These are phyloP conservation scores for Mycotypha africana DNA, from an alignment of 371 early-diverging fungal species.

Conservation along the genomic window DNA sequence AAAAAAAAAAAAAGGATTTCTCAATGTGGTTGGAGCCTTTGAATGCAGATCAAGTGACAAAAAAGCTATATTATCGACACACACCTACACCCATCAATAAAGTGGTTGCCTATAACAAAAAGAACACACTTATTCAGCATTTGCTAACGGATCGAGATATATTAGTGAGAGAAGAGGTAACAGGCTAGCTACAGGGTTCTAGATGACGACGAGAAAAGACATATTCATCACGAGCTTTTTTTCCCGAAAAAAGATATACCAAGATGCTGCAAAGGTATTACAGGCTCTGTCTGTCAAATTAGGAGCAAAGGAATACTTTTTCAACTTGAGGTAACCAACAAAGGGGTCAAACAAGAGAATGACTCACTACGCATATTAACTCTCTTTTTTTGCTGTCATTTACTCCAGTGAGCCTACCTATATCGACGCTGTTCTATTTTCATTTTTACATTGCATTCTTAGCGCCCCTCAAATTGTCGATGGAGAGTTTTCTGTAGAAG, in stretches of 20 bases:
- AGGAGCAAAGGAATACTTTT: conserved; percentile 46
- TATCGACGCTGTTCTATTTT: conserved; percentile 57
- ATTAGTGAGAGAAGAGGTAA: conserved; percentile 46
- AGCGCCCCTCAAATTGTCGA: conserved; percentile 26
- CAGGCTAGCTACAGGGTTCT: neutral
- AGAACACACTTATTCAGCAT: conserved; percentile 26
- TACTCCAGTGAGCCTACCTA: conserved; percentile 43
- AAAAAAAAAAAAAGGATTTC: conserved; percentile 24
- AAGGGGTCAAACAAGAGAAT: no score
- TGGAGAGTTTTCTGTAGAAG: conserved; percentile 23
- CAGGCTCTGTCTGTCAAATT: conserved; percentile 51
- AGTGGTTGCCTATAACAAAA: conserved; percentile 28
- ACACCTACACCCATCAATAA: conserved; percentile 30
- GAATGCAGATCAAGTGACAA: conserved; percentile 29
- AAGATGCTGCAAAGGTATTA: conserved; percentile 51
- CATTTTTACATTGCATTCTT: conserved; percentile 53
- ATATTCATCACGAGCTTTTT: neutral
- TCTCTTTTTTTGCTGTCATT: neutral
- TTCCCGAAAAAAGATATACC: conserved; percentile 38
- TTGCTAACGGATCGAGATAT: conserved; percentile 37
- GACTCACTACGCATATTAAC: no score
- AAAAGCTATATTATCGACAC: conserved; percentile 35
- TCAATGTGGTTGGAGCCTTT: conserved; percentile 44
- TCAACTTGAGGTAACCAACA: conserved; percentile 53
- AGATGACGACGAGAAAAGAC: neutral